A percentile compares a stretch with the other conserved stretches of the same genome.
Evolutionary conservation across 768 basidiomycete genomes (phyloP).

Genomic region (Phanerochaete sordida): DNA sequence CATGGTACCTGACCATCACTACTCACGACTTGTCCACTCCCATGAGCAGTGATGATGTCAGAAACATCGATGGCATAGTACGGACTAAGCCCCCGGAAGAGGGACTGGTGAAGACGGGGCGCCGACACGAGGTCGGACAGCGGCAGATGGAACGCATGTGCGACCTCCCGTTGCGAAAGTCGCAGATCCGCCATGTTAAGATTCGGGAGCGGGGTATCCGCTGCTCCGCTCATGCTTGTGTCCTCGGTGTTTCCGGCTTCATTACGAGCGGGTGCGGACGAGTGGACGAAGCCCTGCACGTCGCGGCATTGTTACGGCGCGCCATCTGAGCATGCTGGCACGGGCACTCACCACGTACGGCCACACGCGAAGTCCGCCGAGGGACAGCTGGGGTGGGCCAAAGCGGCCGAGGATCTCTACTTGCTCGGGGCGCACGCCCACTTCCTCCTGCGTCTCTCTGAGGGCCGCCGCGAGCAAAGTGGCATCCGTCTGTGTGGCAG

Average conservation of each 20-base stretch:
- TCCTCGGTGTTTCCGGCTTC: conserved; percentile 14
- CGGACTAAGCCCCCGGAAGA: conserved; percentile 54
- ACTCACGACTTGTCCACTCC: conserved; percentile 10
- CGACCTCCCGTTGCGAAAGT: conserved; percentile 62
- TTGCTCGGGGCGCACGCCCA: conserved; percentile 56
- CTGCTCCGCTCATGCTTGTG: conserved; percentile 6
- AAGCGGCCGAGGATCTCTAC: conserved; percentile 66
- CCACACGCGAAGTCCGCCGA: conserved; percentile 63
- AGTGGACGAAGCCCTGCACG: conserved; percentile 29
- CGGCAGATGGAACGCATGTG: conserved; percentile 68
- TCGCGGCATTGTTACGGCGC: background rate
- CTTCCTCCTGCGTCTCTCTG: conserved; percentile 72
- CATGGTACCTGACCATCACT: conserved; percentile 22
- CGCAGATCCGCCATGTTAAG: conserved; percentile 49
- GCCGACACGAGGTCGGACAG: conserved; percentile 46
- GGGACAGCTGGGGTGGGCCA: conserved; percentile 57
- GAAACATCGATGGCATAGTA: conserved; percentile 71
- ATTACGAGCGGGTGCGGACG: background rate
- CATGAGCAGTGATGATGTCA: conserved; percentile 39
- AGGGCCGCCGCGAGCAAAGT: conserved; percentile 57
- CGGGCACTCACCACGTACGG: conserved; percentile 65
- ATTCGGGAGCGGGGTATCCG: conserved; percentile 54
- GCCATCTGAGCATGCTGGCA: background rate
- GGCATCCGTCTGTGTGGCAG: conserved; percentile 39
- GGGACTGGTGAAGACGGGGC: conserved; percentile 42